Evolutionary conservation across 345 rosid genomes (phyloP).

Genomic region (Aethionema arabicum): DNA sequence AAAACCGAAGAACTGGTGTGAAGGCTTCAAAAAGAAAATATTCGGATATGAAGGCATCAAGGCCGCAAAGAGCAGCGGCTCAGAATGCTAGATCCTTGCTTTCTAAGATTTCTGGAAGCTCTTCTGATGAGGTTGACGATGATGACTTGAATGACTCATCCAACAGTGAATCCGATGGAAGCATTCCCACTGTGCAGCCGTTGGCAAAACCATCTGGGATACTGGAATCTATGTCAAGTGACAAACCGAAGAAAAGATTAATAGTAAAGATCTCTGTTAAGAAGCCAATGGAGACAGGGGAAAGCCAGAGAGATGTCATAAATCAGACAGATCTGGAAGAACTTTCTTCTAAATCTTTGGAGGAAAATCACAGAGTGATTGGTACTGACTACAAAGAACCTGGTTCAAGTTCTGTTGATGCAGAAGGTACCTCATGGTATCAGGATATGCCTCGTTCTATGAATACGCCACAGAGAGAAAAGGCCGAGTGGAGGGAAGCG

Average conservation of each 20-base stretch:
- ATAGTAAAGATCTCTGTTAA: slow-evolving; percentile 71
- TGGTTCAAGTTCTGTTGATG: slow-evolving; percentile 46
- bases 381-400: slow-evolving; percentile 38
- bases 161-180: slow-evolving; percentile 55
- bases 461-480: slow-evolving; percentile 39
- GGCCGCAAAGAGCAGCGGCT: slow-evolving; percentile 96
- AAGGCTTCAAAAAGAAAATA: slow-evolving; percentile 60
- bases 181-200: slow-evolving; percentile 37
- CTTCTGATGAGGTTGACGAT: slow-evolving; percentile 63
- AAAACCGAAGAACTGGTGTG: slow-evolving; percentile 50
- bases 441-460: slow-evolving; percentile 35
- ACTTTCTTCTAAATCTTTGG: slow-evolving; percentile 41
- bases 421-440: slow-evolving; percentile 36
- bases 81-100: slow-evolving; percentile 84
- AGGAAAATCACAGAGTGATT: slow-evolving; percentile 38
- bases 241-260: slow-evolving; percentile 64
- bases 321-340: slow-evolving; percentile 40
- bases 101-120: slow-evolving; percentile 76
- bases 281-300: slow-evolving; percentile 45
- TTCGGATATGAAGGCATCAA: slow-evolving; percentile 57
- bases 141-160: slow-evolving; percentile 60
- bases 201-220: slow-evolving; percentile 41
- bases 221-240: slow-evolving; percentile 49
- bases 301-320: slow-evolving; percentile 36
- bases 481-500: slow-evolving; percentile 47